Percentiles rank a stretch among this genome's conserved stretches.
Conservation (phyloP, 164 flowering plant genomes). For the Sextonia rubra region DNA sequence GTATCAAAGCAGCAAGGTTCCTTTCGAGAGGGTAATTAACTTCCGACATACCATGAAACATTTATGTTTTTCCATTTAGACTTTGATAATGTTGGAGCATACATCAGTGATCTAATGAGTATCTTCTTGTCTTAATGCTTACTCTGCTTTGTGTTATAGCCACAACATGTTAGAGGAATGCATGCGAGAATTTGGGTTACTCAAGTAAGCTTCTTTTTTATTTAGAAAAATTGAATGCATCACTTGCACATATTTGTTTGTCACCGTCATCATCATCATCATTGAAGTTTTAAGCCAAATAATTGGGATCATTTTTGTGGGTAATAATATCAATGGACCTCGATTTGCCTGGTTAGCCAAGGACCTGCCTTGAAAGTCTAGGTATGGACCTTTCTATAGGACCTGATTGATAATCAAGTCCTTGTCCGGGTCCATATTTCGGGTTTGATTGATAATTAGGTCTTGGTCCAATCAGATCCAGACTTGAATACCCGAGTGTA, state of each 20-base stretch:
- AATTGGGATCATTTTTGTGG: too few species aligned
- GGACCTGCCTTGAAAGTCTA: too few species aligned
- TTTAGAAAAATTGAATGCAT: not conserved
- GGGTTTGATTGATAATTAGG: too few species aligned
- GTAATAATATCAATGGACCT: too few species aligned
- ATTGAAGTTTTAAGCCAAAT: too few species aligned
- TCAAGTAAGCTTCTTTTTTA: constrained; percentile 45
- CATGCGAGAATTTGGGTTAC: constrained; percentile 56
- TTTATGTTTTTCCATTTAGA: not conserved
- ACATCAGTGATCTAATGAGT: not conserved
- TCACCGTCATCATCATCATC: not conserved
- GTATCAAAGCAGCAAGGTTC: constrained; percentile 86
- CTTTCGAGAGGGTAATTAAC: constrained; percentile 75
- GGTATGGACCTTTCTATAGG: too few species aligned
- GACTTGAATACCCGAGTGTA: too few species aligned
- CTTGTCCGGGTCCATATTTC: too few species aligned
- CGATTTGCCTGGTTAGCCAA: too few species aligned
- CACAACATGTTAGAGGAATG: constrained; percentile 57
- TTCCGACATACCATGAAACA: not conserved
- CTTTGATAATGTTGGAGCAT: not conserved
- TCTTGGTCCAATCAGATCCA: too few species aligned
- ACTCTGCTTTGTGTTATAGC: constrained; percentile 30
- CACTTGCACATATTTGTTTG: not conserved
- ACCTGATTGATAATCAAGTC: too few species aligned
- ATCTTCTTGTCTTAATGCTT: not conserved